A percentile compares a stretch with the other conserved stretches of the same genome.
These are phyloP conservation scores for Tympanopsis confertula DNA, from an alignment of 2,329 filamentous ascomycete species.

Conservation along the genomic window DNA sequence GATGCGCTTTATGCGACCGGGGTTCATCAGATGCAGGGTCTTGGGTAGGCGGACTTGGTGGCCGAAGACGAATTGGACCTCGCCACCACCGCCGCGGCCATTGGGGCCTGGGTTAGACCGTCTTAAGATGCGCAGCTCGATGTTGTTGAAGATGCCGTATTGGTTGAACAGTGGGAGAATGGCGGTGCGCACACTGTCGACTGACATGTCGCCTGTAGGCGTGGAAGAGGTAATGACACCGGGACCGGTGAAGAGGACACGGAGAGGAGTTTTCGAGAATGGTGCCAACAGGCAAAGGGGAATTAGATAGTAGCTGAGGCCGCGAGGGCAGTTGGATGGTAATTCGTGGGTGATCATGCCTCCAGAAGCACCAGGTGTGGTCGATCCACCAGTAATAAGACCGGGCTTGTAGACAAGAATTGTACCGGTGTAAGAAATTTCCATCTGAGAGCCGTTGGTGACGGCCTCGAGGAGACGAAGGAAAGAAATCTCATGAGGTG, in stretches of 20 bases:
- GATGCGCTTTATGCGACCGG: slow-evolving; percentile 77
- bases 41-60: slow-evolving; percentile 89
- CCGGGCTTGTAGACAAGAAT: slow-evolving; percentile 86
- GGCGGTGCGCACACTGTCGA: slow-evolving; percentile 87
- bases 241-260: slow-evolving; percentile 77
- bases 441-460: slow-evolving; percentile 88
- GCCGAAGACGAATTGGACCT: slow-evolving; percentile 87
- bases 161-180: slow-evolving; percentile 80
- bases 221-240: slow-evolving; percentile 88
- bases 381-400: slow-evolving; percentile 74
- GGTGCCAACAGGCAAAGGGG: slow-evolving; percentile 83
- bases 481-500: slow-evolving; percentile 88
- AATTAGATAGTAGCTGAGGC: slow-evolving; percentile 83
- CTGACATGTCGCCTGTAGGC: slow-evolving; percentile 72
- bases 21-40: slow-evolving; percentile 74
- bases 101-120: slow-evolving; percentile 67
- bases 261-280: slow-evolving; percentile 84
- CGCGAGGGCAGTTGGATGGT: slow-evolving; percentile 64
- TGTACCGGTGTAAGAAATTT: slow-evolving; percentile 93
- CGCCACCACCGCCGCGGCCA: slow-evolving; percentile 72
- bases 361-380: slow-evolving; percentile 61
- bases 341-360: slow-evolving; percentile 75
- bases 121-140: slow-evolving; percentile 74
- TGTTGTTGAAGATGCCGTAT: slow-evolving; percentile 72
- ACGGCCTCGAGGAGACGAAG: slow-evolving; percentile 85